phyloP scores from a whole-genome alignment of 106 monocot genomes.

The Acorus calamus region DNA sequence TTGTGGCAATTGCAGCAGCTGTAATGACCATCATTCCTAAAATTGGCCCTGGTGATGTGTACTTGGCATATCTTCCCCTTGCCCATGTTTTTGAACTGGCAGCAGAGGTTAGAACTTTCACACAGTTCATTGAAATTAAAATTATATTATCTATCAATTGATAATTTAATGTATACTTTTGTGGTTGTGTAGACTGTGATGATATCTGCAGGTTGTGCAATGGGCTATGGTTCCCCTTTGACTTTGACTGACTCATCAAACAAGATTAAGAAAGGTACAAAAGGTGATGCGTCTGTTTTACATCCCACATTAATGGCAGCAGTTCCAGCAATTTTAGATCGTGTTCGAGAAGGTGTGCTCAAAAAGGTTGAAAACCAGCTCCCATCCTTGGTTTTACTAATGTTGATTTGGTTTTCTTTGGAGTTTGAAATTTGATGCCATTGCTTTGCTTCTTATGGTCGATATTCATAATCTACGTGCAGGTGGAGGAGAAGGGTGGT shows the following conservation, averaged over 20 bases:
- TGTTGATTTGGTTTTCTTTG: background rate
- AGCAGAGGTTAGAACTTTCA: conserved; percentile 28
- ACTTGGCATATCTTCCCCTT: conserved; percentile 53
- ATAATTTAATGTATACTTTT: background rate
- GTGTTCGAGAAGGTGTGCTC: conserved; percentile 48
- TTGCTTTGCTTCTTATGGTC: no score
- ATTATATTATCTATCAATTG: background rate
- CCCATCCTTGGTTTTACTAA: no score
- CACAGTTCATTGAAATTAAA: background rate
- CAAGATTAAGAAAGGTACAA: conserved; percentile 66
- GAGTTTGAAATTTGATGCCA: background rate
- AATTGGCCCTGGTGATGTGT: conserved; percentile 30
- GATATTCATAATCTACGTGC: background rate
- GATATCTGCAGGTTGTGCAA: conserved; percentile 30
- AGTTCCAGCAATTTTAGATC: conserved; percentile 63
- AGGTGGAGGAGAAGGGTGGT: conserved; percentile 47
- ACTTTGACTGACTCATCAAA: conserved; percentile 58
- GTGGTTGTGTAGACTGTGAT: conserved; percentile 28
- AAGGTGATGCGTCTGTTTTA: conserved; percentile 51
- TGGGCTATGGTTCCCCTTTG: conserved; percentile 53
- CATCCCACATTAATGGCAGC: conserved; percentile 42
- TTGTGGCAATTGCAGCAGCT: conserved; percentile 35
- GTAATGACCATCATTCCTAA: conserved; percentile 32
- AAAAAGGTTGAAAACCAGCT: conserved; percentile 30
- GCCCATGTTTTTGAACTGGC: conserved; percentile 63